phyloP scores from a whole-genome alignment of 1,139 yeast species.

The Geotrichum armillariae region DNA sequence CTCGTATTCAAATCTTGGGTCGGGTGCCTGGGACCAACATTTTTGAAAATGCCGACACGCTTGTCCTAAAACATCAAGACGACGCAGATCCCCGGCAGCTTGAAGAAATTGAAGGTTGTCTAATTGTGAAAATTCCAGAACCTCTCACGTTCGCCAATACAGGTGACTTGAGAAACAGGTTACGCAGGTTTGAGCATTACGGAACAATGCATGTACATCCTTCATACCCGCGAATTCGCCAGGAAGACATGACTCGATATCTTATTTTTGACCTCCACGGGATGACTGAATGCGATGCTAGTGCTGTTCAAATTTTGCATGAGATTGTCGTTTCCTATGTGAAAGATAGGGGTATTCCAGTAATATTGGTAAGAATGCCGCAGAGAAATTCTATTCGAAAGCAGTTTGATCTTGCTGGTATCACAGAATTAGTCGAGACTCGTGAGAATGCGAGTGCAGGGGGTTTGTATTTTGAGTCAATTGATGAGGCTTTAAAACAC shows the following conservation, averaged over 20 bases:
- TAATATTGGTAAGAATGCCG: conserved; percentile 67
- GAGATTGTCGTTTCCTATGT: conserved; percentile 58
- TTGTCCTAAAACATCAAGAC: too few species aligned
- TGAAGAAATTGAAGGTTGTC: conserved; percentile 81
- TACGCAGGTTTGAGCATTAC: conserved; percentile 76
- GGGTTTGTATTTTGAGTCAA: too few species aligned
- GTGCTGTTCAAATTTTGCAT: conserved; percentile 75
- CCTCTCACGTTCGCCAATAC: conserved; percentile 92
- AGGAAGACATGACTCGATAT: conserved; percentile 56
- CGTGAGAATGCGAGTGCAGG: conserved; percentile 29
- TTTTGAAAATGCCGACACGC: conserved; percentile 72
- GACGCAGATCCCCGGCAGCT: conserved; percentile 35
- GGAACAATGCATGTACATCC: conserved; percentile 89
- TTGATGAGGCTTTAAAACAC: too few species aligned
- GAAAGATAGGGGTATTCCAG: conserved; percentile 52
- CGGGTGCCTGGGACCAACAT: conserved; percentile 75
- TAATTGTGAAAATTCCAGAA: conserved; percentile 86
- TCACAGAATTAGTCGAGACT: conserved; percentile 33
- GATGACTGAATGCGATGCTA: conserved; percentile 83
- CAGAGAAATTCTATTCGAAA: conserved; percentile 42
- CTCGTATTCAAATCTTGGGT: conserved; percentile 87
- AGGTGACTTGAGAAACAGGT: conserved; percentile 73
- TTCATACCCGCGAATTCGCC: conserved; percentile 60
- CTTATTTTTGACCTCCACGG: conserved; percentile 84
- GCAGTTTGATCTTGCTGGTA: conserved; percentile 43